A percentile compares a stretch with the other conserved stretches of the same genome.
Evolutionary conservation across 176 grass and related monocot genomes (phyloP).

Genomic region (Aegilops umbellulata): DNA sequence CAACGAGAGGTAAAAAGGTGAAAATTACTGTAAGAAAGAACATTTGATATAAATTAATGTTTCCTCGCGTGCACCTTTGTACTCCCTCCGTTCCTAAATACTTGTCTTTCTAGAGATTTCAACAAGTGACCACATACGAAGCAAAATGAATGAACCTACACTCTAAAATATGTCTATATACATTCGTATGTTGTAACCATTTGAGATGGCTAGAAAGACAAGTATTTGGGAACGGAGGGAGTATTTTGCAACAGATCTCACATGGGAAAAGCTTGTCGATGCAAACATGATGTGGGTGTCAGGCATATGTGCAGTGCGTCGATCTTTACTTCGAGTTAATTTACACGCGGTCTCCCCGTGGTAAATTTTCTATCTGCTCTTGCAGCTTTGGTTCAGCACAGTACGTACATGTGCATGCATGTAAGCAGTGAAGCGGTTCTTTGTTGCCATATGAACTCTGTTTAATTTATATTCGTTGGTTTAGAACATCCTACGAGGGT

Average conservation of each 20-base stretch:
- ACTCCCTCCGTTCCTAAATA: too few relatives aligned
- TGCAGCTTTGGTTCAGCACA: not conserved
- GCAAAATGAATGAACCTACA: too few relatives aligned
- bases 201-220: too few relatives aligned
- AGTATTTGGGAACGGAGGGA: too few relatives aligned
- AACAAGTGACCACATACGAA: too few relatives aligned
- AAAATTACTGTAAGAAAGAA: too few relatives aligned
- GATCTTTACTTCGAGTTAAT: not conserved
- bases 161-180: too few relatives aligned
- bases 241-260: not conserved
- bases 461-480: too few relatives aligned
- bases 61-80: not conserved
- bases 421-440: not conserved
- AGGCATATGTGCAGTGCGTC: not conserved
- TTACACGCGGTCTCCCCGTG: not conserved
- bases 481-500: too few relatives aligned
- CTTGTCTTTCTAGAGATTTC: too few relatives aligned
- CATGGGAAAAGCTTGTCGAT: not conserved
- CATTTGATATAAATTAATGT: not conserved
- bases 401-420: not conserved
- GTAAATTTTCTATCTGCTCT: not conserved
- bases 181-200: too few relatives aligned
- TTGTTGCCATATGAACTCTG: not conserved
- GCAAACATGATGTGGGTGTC: not conserved
- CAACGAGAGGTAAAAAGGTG: too few relatives aligned